phyloP scores from a whole-genome alignment of 192 early-diverging fungal genomes.

The Irineochytrium annulatum region DNA sequence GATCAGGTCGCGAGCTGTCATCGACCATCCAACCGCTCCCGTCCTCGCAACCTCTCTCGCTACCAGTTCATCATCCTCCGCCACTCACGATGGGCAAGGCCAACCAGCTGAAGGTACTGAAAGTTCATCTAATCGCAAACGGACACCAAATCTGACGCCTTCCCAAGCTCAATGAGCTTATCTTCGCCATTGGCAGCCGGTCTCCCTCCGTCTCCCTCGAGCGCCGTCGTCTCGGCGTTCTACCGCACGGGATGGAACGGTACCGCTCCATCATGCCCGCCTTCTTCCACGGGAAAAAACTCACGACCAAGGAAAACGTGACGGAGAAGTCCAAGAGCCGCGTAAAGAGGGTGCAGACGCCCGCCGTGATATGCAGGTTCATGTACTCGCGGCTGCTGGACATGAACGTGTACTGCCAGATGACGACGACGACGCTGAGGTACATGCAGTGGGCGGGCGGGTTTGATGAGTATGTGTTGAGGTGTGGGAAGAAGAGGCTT shows the following conservation, averaged over 20 bases:
- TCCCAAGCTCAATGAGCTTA: conserved; percentile 13
- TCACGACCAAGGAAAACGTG: conserved; percentile 45
- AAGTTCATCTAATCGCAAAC: no score
- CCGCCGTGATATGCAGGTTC: conserved; percentile 46
- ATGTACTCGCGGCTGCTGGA: conserved; percentile 45
- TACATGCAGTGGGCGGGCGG: conserved; percentile 44
- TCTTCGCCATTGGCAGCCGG: conserved; percentile 13
- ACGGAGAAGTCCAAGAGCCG: conserved; percentile 35
- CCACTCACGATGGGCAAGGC: no score
- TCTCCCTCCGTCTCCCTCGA: conserved; percentile 29
- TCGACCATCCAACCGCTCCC: no score
- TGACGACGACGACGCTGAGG: conserved; percentile 37
- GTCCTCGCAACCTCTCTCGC: no score
- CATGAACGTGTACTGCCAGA: conserved; percentile 42
- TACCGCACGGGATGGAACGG: conserved; percentile 27
- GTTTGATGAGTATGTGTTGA: conserved; percentile 49
- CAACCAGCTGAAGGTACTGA: no score
- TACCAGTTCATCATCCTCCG: no score
- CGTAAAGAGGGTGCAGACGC: conserved; percentile 33
- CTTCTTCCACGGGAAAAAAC: conserved; percentile 50
- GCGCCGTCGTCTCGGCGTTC: conserved; percentile 29
- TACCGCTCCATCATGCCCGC: conserved; percentile 38
- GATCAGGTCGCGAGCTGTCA: no score
- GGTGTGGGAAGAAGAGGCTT: conserved; percentile 5
- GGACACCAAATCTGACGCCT: no score